A percentile compares a stretch with the other conserved stretches of the same genome.
Evolutionary conservation across 768 basidiomycete genomes (phyloP).

Genomic region (Tylopilus vinaceipallidus): DNA sequence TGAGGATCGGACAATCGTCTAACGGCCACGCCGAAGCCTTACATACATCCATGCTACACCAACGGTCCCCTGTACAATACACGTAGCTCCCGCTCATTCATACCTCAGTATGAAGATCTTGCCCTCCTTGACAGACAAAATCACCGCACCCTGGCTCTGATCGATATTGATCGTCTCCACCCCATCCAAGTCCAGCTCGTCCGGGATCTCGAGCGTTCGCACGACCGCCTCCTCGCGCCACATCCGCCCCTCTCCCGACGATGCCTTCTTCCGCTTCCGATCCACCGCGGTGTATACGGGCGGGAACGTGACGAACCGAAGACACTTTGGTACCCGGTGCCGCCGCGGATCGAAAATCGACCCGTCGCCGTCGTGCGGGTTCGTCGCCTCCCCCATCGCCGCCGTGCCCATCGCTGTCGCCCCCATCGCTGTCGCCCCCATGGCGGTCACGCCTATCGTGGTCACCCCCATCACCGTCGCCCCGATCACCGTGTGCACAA

Average conservation of each 20-base stretch:
- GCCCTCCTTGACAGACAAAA: slow-evolving; percentile 63
- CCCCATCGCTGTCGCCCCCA: too few species aligned
- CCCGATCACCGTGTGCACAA: slow-evolving; percentile 3
- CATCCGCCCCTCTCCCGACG: slow-evolving; percentile 14
- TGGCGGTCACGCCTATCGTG: too few species aligned
- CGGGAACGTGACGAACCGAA: slow-evolving; percentile 73
- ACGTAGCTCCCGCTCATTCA: slow-evolving; percentile 34
- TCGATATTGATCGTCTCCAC: slow-evolving; percentile 81
- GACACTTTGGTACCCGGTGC: slow-evolving; percentile 42
- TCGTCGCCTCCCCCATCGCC: background rate
- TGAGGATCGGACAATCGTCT: too few species aligned
- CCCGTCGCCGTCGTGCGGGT: slow-evolving; percentile 16
- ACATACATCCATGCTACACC: too few species aligned
- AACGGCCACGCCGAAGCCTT: too few species aligned
- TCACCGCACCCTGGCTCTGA: slow-evolving; percentile 71
- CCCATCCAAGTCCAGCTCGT: slow-evolving; percentile 58
- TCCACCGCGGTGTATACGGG: slow-evolving; percentile 35
- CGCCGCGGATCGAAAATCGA: slow-evolving; percentile 26
- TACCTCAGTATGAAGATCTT: slow-evolving; percentile 75
- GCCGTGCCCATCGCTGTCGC: background rate
- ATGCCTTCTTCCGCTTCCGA: slow-evolving; percentile 16
- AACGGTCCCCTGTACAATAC: too few species aligned
- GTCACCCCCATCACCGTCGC: too few species aligned
- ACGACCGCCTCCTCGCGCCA: slow-evolving; percentile 44
- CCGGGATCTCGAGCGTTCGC: slow-evolving; percentile 60